Evolutionary conservation across 1,284 basidiomycete species (phyloP), one percentile per base, ranked within the genome.

Genomic region (Pholiota adiposa): DNA sequence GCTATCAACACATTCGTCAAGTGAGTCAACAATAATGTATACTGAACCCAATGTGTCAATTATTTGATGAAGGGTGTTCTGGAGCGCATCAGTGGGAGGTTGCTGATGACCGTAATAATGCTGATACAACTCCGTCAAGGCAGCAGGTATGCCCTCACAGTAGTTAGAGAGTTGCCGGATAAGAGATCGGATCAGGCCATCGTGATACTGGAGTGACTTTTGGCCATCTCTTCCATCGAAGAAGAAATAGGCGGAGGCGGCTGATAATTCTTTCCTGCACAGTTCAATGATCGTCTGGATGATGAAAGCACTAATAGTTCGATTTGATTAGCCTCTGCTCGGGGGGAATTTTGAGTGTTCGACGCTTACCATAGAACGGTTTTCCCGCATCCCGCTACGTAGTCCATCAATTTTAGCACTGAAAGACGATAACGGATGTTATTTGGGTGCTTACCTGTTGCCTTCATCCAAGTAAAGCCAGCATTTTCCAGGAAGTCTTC

Each of bases 211-310:
- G 16, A 49, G 46, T 16, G 29, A 44, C 14, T 11, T 33, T n/a
- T 59, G 58, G 2, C n/a, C 4, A 54, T 59, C 58, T 19, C 58
- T 38, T 33, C 44, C 58, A 12, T 59, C 58, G 16, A 59, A 59
- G 25, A 59, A 59, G 46, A 54, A 59, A 12, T 4, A 46, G 11
- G 23, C 12, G 2, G 9, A 16, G 5, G 40, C 14, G 5, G 40
- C 5, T 6, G 5, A 5, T 44, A 4, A 7, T 3, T 46, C 5
- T 27, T 12, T n/a, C n/a, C n/a, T 23, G 2, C 27, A 12, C 6
- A 46, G 23, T 19, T 21, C 5, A 3, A 34, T 19, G 31, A 50
- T 23, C 12, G 19, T 31, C n/a, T 50, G n/a, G 7, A 34, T 34
- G 27, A 50, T 34, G 19, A 27, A 0, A 3, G 9, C 4, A 5